Percentiles rank a stretch among this genome's conserved stretches.
Conservation (phyloP, 345 rosid genomes). For the Rhodamnia argentea region DNA sequence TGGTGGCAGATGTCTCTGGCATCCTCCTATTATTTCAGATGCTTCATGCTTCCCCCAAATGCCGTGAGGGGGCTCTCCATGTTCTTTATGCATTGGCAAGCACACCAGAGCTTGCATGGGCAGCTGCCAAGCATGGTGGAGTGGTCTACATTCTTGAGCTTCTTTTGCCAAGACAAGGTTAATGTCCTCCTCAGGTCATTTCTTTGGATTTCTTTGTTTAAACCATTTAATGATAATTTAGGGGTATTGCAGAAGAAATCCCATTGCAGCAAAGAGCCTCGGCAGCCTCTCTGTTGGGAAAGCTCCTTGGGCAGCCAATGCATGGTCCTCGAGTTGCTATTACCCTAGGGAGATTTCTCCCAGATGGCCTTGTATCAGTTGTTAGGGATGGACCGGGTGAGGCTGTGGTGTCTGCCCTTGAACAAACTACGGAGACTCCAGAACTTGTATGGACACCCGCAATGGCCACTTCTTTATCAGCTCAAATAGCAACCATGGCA, state of each 20-base stretch:
- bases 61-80: slow-evolving; percentile 94
- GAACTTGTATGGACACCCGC: slow-evolving; percentile 99
- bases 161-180: slow-evolving; percentile 87
- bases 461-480: slow-evolving; percentile 96
- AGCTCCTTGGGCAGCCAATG: slow-evolving; percentile 97
- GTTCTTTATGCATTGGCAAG: slow-evolving; percentile 99
- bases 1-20: slow-evolving; percentile 98
- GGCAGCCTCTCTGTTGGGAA: slow-evolving; percentile 91
- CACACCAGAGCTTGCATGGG: slow-evolving; percentile 99
- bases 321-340: slow-evolving; percentile 99
- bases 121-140: slow-evolving; percentile 99
- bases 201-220: slow-evolving; percentile 4
- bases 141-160: slow-evolving; percentile 95
- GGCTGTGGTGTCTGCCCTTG: slow-evolving; percentile 85
- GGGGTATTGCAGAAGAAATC: slow-evolving; percentile 68
- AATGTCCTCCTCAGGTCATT: slow-evolving; percentile 5
- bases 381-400: slow-evolving; percentile 99
- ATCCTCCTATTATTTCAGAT: slow-evolving; percentile 92
- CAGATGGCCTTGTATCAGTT: slow-evolving; percentile 89
- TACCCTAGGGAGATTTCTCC: slow-evolving; percentile 92
- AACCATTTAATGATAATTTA: slow-evolving; percentile 6
- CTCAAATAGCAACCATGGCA: slow-evolving; percentile 92
- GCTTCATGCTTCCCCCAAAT: slow-evolving; percentile 86
- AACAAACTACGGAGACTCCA: slow-evolving; percentile 92
- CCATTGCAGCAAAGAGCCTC: slow-evolving; percentile 95